phyloP scores from a whole-genome alignment of 495 filamentous ascomycete genomes.

The Neurospora intermedia region DNA sequence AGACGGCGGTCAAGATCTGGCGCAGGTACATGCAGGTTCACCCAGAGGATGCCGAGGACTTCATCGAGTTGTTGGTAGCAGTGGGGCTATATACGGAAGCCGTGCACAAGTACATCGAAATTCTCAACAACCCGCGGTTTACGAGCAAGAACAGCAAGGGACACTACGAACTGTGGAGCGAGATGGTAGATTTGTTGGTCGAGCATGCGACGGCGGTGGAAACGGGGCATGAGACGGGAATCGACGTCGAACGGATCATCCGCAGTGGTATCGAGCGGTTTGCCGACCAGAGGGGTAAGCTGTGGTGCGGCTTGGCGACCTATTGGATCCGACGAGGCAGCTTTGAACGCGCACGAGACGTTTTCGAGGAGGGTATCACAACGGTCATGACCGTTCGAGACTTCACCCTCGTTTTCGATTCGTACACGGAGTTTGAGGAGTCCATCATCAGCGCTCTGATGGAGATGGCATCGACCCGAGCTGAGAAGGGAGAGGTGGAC shows the following conservation, averaged over 20 bases:
- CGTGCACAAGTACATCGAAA: conserved; percentile 84
- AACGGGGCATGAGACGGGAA: conserved; percentile 63
- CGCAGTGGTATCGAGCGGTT: conserved; percentile 89
- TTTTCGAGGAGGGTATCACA: conserved; percentile 94
- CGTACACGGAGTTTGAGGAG: conserved; percentile 95
- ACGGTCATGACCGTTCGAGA: conserved; percentile 99
- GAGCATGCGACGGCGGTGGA: conserved; percentile 79
- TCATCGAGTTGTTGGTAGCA: conserved; percentile 76
- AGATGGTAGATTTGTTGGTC: conserved; percentile 96
- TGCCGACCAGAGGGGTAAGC: conserved; percentile 84
- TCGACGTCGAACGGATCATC: conserved; percentile 90
- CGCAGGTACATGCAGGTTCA: conserved; percentile 95
- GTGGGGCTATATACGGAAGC: conserved; percentile 84
- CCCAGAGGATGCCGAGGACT: conserved; percentile 91
- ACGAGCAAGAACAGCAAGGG: conserved; percentile 88
- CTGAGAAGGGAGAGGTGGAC: conserved; percentile 70
- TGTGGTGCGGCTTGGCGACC: conserved; percentile 93
- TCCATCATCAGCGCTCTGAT: conserved; percentile 85
- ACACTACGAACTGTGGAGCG: conserved; percentile 93
- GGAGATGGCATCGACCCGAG: conserved; percentile 72
- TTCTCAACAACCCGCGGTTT: conserved; percentile 87
- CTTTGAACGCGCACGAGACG: conserved; percentile 80
- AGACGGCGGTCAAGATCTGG: conserved; percentile 90
- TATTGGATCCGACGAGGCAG: conserved; percentile 93
- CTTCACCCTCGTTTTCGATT: conserved; percentile 93